These are phyloP conservation scores for Fusarium piperis DNA, from an alignment of 2,329 filamentous ascomycete genomes.

Conservation along the genomic window DNA sequence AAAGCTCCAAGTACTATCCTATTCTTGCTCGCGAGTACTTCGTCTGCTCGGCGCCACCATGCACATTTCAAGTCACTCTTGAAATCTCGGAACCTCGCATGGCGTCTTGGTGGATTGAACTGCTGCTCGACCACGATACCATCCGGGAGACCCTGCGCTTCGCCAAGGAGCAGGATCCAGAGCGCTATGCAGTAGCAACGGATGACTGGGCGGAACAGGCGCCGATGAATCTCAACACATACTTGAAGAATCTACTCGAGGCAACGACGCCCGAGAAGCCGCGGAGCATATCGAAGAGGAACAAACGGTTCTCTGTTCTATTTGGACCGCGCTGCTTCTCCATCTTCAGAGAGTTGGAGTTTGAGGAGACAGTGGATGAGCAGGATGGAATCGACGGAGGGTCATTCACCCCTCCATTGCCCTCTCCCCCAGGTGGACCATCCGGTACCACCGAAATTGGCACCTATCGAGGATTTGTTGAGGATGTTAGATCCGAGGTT, in stretches of 20 bases:
- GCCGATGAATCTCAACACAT: conserved; percentile 59
- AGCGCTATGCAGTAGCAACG: conserved; percentile 56
- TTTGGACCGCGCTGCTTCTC: conserved; percentile 61
- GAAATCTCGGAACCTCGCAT: conserved; percentile 63
- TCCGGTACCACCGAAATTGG: conserved; percentile 50
- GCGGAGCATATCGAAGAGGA: conserved; percentile 63
- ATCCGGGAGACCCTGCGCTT: conserved; percentile 52
- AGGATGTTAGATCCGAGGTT: conserved; percentile 60
- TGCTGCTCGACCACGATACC: conserved; percentile 57
- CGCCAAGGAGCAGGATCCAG: conserved; percentile 57
- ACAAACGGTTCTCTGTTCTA: conserved; percentile 65
- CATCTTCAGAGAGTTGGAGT: conserved; percentile 61
- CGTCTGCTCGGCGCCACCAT: conserved; percentile 54
- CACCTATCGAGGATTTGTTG: conserved; percentile 58
- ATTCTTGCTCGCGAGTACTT: conserved; percentile 50
- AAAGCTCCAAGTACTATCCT: conserved; percentile 52
- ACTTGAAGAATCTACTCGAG: conserved; percentile 61
- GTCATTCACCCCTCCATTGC: conserved; percentile 48
- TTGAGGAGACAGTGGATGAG: conserved; percentile 52
- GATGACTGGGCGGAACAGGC: conserved; percentile 54
- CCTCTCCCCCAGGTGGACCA: conserved; percentile 47
- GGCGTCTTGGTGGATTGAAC: conserved; percentile 51
- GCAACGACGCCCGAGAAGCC: conserved; percentile 47
- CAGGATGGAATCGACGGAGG: conserved; percentile 53
- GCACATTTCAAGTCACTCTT: conserved; percentile 55